These are phyloP conservation scores for Phaeosphaeria sp. DNA, from an alignment of 2,329 filamentous ascomycete species.

Conservation along the genomic window DNA sequence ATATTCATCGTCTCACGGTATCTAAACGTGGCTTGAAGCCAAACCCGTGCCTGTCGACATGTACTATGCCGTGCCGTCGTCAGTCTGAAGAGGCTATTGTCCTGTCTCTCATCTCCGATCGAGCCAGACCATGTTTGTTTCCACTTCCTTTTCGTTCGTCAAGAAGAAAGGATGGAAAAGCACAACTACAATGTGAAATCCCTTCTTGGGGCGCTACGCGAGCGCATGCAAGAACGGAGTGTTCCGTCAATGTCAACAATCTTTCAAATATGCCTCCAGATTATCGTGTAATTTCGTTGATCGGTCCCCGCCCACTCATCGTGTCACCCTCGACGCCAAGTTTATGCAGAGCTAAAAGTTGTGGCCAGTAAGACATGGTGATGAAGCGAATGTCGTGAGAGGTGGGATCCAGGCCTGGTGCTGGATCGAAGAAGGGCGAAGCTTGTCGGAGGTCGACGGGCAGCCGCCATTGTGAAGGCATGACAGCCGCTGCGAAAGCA, in stretches of 20 bases:
- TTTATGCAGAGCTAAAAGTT: conserved; percentile 26
- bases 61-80: background rate
- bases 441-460: background rate
- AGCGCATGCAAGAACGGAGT: background rate
- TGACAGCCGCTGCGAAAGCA: background rate
- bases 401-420: conserved; percentile 13
- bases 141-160: background rate
- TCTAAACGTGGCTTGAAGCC: background rate
- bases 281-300: background rate
- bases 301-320: background rate
- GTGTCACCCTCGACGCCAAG: conserved; percentile 13
- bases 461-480: background rate
- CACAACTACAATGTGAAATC: background rate
- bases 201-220: background rate
- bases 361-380: conserved; percentile 33
- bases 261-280: background rate
- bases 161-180: background rate
- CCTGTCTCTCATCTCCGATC: background rate
- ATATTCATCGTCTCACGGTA: background rate
- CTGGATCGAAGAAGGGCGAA: conserved; percentile 5
- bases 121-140: background rate
- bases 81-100: background rate
- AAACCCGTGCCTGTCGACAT: background rate
- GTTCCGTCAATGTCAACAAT: background rate
- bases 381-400: conserved; percentile 43